A percentile compares a stretch with the other conserved stretches of the same genome.
phyloP scores from a whole-genome alignment of 2,329 filamentous ascomycete genomes.

The Biscogniauxia marginata region DNA sequence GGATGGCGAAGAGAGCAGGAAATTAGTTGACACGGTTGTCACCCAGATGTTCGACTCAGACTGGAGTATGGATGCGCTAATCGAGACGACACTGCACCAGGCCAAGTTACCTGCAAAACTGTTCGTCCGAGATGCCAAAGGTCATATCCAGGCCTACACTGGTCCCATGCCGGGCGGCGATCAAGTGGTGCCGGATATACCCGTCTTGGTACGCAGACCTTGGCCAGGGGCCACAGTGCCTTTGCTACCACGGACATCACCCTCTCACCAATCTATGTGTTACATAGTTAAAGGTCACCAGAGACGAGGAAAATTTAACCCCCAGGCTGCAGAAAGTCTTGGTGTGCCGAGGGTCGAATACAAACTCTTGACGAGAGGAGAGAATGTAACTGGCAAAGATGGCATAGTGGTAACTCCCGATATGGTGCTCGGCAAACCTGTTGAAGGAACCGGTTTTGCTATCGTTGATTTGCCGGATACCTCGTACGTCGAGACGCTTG shows the following conservation, averaged over 20 bases:
- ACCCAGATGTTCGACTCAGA: conserved; percentile 75
- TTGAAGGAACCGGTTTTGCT: conserved; percentile 71
- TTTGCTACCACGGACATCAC: conserved; percentile 65
- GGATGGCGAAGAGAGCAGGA: conserved; percentile 40
- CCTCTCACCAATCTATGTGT: conserved; percentile 68
- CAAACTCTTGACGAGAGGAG: conserved; percentile 58
- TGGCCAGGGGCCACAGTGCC: conserved; percentile 72
- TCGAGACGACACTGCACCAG: conserved; percentile 63
- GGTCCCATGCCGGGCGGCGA: conserved; percentile 61
- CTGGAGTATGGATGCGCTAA: conserved; percentile 70
- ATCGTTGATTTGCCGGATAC: conserved; percentile 74
- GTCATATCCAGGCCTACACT: conserved; percentile 65
- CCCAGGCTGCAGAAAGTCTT: conserved; percentile 60
- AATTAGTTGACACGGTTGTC: conserved; percentile 62
- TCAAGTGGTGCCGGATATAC: conserved; percentile 58
- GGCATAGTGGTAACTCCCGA: conserved; percentile 75
- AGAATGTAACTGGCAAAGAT: conserved; percentile 60
- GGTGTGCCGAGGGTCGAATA: conserved; percentile 62
- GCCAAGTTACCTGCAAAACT: conserved; percentile 68
- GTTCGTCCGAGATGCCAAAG: conserved; percentile 65
- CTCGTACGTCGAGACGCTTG: conserved; percentile 68
- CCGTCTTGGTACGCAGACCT: conserved; percentile 70
- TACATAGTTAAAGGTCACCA: conserved; percentile 81
- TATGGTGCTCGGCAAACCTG: conserved; percentile 73
- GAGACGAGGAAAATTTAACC: conserved; percentile 77